Conservation (phyloP, 1,284 basidiomycete genomes). For the Porogramme epimiltina region DNA sequence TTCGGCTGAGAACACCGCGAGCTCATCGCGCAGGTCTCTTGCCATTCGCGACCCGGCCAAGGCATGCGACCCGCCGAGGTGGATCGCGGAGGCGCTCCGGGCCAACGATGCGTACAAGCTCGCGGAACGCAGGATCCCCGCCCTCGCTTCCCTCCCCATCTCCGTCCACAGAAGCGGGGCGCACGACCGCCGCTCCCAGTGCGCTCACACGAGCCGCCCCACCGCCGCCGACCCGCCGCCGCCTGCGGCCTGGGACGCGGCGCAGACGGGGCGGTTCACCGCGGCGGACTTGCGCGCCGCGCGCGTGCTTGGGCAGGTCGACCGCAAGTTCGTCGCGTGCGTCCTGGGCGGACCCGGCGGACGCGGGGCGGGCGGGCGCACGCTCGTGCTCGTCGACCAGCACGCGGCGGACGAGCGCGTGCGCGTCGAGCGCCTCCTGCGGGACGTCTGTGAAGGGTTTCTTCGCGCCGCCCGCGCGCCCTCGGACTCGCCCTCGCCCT, state of each 20-base stretch:
- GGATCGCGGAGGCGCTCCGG: constrained; percentile 57
- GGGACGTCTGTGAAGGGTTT: constrained; percentile 69
- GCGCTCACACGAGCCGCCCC: neutral
- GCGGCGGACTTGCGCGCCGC: constrained; percentile 56
- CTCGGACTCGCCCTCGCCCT: neutral
- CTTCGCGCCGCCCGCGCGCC: constrained; percentile 8
- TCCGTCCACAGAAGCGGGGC: too few species aligned
- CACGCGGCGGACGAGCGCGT: constrained; percentile 95
- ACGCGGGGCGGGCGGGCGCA: neutral
- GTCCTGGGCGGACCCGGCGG: constrained; percentile 32
- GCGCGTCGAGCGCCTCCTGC: constrained; percentile 83
- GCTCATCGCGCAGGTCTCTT: neutral
- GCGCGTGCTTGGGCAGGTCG: constrained; percentile 78
- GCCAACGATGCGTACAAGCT: constrained; percentile 52
- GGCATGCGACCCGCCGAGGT: constrained; percentile 43
- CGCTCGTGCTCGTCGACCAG: constrained; percentile 88
- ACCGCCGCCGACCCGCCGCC: neutral
- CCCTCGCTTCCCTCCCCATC: constrained; percentile 36
- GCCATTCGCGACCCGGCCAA: neutral
- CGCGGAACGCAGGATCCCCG: constrained; percentile 48
- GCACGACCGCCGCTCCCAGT: too few species aligned
- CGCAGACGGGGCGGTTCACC: constrained; percentile 42
- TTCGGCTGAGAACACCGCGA: neutral
- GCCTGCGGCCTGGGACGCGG: constrained; percentile 14
- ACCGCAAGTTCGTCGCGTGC: constrained; percentile 87